These are phyloP conservation scores for Aureobasidium zeae DNA, from an alignment of 2,329 filamentous ascomycete genomes.

Conservation along the genomic window DNA sequence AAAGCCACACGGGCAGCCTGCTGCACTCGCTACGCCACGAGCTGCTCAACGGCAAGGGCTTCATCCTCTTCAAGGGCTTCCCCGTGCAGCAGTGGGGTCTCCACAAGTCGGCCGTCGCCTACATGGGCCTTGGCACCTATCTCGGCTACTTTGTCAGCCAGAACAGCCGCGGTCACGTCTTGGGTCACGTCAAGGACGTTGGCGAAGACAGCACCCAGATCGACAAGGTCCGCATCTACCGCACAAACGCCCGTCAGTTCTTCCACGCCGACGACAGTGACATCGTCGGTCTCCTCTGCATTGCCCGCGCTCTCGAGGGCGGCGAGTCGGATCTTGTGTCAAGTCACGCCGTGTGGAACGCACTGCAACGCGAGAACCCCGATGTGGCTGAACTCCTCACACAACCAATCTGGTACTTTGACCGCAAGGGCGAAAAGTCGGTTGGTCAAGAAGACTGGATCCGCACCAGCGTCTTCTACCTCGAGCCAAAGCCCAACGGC, in stretches of 20 bases:
- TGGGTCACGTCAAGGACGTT: slow-evolving; percentile 81
- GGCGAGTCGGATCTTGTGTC: slow-evolving; percentile 77
- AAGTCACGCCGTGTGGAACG: slow-evolving; percentile 73
- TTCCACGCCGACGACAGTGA: slow-evolving; percentile 80
- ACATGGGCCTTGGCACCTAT: slow-evolving; percentile 75
- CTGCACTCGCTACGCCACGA: slow-evolving; percentile 52
- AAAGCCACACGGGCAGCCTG: slow-evolving; percentile 42
- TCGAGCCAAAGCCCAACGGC: slow-evolving; percentile 57
- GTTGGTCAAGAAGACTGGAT: slow-evolving; percentile 67
- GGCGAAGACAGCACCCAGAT: slow-evolving; percentile 74
- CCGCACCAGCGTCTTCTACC: slow-evolving; percentile 61
- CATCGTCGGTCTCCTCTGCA: slow-evolving; percentile 73
- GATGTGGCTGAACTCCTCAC: slow-evolving; percentile 69
- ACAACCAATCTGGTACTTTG: slow-evolving; percentile 80
- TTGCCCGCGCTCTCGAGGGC: slow-evolving; percentile 67
- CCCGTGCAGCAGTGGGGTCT: slow-evolving; percentile 67
- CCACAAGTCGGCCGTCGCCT: slow-evolving; percentile 74
- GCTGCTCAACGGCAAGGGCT: slow-evolving; percentile 76
- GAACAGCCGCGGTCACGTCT: slow-evolving; percentile 72
- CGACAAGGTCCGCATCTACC: slow-evolving; percentile 81
- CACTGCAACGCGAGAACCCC: slow-evolving; percentile 61
- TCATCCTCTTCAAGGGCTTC: slow-evolving; percentile 81
- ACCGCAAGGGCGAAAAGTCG: slow-evolving; percentile 76
- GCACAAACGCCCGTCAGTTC: slow-evolving; percentile 76
- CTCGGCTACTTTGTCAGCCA: slow-evolving; percentile 83